A percentile compares a stretch with the other conserved stretches of the same genome.
These are phyloP conservation scores for Cunninghamia lanceolata DNA, from an alignment of 75 land plant genomes.

Conservation along the genomic window DNA sequence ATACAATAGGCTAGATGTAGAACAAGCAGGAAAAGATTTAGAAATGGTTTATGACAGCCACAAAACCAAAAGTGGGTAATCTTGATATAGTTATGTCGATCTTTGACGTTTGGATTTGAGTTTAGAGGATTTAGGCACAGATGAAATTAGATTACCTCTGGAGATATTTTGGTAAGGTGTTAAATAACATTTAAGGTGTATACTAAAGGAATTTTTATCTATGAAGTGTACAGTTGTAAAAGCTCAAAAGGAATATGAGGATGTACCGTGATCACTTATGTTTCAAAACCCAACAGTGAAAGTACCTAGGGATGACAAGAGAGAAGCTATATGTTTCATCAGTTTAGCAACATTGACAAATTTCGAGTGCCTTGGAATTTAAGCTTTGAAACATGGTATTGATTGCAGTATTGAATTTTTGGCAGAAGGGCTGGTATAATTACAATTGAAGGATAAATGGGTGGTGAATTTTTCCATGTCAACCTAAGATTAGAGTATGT, in stretches of 20 bases:
- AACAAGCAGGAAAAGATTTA: background rate
- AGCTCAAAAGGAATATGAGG: background rate
- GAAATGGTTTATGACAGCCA: background rate
- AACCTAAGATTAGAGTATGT: background rate
- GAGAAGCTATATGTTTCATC: too few relatives aligned
- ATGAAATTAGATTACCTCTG: background rate
- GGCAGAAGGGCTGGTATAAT: slow-evolving; percentile 7
- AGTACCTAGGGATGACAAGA: too few relatives aligned
- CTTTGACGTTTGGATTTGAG: background rate
- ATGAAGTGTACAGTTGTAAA: background rate
- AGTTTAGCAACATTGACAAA: too few relatives aligned
- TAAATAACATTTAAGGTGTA: background rate
- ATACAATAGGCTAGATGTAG: background rate
- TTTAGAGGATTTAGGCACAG: background rate
- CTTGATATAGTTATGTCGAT: background rate
- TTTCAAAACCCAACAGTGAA: background rate
- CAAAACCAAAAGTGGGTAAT: background rate
- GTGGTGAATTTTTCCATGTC: slow-evolving; percentile 1
- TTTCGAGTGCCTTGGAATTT: background rate
- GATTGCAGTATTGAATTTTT: slow-evolving; percentile 3
- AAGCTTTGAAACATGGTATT: background rate
- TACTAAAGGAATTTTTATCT: background rate
- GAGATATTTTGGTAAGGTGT: background rate
- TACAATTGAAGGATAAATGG: background rate
- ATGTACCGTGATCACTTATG: background rate